Evolutionary conservation across 164 flowering plant species (phyloP), one percentile per base, ranked within the genome.

Genomic region (Kalanchoe fedtschenkoi): DNA sequence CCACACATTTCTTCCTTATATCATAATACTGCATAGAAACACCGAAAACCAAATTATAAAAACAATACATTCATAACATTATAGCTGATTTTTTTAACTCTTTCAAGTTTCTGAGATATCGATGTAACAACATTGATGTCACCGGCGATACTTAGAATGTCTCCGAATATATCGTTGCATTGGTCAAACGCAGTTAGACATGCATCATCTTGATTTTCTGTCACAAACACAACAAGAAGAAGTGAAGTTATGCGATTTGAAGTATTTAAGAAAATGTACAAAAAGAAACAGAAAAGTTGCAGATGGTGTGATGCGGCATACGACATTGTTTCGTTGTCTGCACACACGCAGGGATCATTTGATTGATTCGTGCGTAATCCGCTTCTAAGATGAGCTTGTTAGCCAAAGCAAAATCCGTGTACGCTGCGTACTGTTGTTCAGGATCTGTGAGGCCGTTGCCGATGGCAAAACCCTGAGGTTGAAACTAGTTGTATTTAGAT

Each of bases 391-490:
- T 86, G 3, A 86, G 28, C 29, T 79, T 81, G 81, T 76, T 83
- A 55, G 83, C 81, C 81, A 84, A 65, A 60, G 92, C 89, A 76
- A 75, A 86, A 66, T 86, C 89, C 6, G 80, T 65, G 68, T 83
- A 83, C 2, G 87, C 80, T 66, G 70, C 63, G 53, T 86, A 86
- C 70, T 86, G 92, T 54, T 79, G 72, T 65, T 69, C 81, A 46
- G 92, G 89, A 68, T 86, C 75, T 28, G 92, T 86, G 10, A 83
- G 84, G 30, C 92, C 92, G 67, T 86, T 86, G 0, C 92, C 92
- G 66, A 86, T 86, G n/a, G 92, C 92, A 77, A 86, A 81, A 42
- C 92, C 92, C 92, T 86, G 69, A 16, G 21, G 46, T 61, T 70
- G 29, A 39, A 22, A 19, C 63, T 21, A 19, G 21, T 28, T 1